These are phyloP conservation scores for Rhizodiscina lignyota DNA, from an alignment of 495 filamentous ascomycete species.

Conservation along the genomic window DNA sequence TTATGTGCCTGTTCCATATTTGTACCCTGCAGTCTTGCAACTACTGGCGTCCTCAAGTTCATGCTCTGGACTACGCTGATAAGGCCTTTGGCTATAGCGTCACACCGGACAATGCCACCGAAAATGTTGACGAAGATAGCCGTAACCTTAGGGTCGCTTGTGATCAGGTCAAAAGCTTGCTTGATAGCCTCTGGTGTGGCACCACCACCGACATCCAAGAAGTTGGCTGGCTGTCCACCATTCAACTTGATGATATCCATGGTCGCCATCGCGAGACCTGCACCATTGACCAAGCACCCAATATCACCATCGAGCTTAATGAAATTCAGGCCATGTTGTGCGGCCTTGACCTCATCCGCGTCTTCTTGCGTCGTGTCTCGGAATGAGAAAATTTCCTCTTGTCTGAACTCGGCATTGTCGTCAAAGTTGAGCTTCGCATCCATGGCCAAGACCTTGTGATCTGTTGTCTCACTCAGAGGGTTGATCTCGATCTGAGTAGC, in stretches of 20 bases:
- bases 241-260: conserved; percentile 99
- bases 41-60: conserved; percentile 88
- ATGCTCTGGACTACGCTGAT: conserved; percentile 87
- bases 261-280: conserved; percentile 97
- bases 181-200: conserved; percentile 93
- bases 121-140: conserved; percentile 99
- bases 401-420: conserved; percentile 96
- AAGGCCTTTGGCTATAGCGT: conserved; percentile 91
- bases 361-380: conserved; percentile 92
- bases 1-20: conserved; percentile 95
- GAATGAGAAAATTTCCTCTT: conserved; percentile 89
- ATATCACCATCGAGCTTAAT: conserved; percentile 99
- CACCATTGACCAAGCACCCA: conserved; percentile 96
- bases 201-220: conserved; percentile 95
- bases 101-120: conserved; percentile 94
- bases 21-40: conserved; percentile 94
- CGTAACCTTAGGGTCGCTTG: conserved; percentile 92
- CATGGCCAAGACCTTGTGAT: conserved; percentile 96
- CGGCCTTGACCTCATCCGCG: conserved; percentile 90
- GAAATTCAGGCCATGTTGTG: conserved; percentile 89
- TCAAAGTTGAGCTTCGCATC: conserved; percentile 96
- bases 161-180: conserved; percentile 95
- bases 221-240: conserved; percentile 90
- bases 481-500: conserved; percentile 99
- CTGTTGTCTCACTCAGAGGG: conserved; percentile 88